phyloP scores from a whole-genome alignment of 345 rosid genomes.

The Gossypium bickii region DNA sequence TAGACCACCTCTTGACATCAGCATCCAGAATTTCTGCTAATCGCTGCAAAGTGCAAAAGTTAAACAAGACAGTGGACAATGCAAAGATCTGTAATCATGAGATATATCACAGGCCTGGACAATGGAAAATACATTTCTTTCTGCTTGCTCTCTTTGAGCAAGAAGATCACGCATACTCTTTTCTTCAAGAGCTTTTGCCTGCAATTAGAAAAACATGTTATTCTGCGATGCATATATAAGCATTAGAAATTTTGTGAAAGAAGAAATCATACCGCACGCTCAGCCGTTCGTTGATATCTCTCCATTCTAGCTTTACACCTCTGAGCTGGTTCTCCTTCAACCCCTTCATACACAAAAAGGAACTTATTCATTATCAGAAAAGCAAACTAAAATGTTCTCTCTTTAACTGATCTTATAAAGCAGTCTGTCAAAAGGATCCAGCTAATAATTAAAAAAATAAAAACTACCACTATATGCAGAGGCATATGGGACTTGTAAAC shows the following conservation, averaged over 20 bases:
- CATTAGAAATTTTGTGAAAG: background rate
- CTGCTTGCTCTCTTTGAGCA: slow-evolving; percentile 87
- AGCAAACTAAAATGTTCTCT: background rate
- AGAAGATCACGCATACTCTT: slow-evolving; percentile 88
- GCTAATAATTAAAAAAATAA: background rate
- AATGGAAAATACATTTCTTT: slow-evolving; percentile 58
- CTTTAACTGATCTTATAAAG: background rate
- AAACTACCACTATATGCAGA: slow-evolving; percentile 43
- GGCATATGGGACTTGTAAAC: slow-evolving; percentile 46
- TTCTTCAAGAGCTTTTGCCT: slow-evolving; percentile 97
- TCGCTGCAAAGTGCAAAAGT: slow-evolving; percentile 50
- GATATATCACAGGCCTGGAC: slow-evolving; percentile 4
- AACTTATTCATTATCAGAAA: slow-evolving; percentile 12
- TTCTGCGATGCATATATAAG: background rate
- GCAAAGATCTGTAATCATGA: slow-evolving; percentile 8
- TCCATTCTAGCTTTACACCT: slow-evolving; percentile 93
- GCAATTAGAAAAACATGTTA: slow-evolving; percentile 24
- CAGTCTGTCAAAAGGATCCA: background rate
- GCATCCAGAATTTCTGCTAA: slow-evolving; percentile 83
- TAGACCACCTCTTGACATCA: slow-evolving; percentile 94
- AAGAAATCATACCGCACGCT: slow-evolving; percentile 61
- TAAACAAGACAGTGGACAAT: slow-evolving; percentile 9
- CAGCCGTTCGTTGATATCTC: slow-evolving; percentile 87
- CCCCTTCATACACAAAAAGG: slow-evolving; percentile 32
- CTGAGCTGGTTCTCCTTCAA: slow-evolving; percentile 87